Conservation (phyloP, 2,329 filamentous ascomycete genomes). For the Penicillium concentricum region DNA sequence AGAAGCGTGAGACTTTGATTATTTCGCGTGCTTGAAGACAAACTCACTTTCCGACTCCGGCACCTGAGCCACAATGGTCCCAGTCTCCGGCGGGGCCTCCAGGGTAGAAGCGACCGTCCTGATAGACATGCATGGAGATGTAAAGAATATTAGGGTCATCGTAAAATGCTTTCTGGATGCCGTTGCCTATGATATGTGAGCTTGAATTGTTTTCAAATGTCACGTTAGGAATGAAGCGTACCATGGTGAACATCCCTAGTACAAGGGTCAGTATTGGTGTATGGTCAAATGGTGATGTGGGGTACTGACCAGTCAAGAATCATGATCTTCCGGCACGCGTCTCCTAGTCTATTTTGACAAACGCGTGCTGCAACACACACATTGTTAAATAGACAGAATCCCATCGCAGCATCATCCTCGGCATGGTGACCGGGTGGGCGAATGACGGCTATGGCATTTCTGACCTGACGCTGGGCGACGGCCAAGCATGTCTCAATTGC, state of each 20-base stretch:
- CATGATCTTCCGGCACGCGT: slow-evolving; percentile 80
- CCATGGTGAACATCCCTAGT: slow-evolving; percentile 67
- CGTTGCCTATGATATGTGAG: slow-evolving; percentile 65
- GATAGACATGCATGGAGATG: slow-evolving; percentile 89
- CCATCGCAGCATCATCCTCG: slow-evolving; percentile 80
- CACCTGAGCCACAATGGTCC: slow-evolving; percentile 58
- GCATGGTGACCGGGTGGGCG: slow-evolving; percentile 94
- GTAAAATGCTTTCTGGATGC: slow-evolving; percentile 95
- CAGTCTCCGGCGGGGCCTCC: slow-evolving; percentile 58
- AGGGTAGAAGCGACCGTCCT: slow-evolving; percentile 82
- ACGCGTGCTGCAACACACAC: slow-evolving; percentile 88
- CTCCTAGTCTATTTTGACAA: slow-evolving; percentile 77
- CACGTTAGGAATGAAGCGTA: slow-evolving; percentile 25
- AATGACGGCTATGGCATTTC: slow-evolving; percentile 94
- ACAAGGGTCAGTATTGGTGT: slow-evolving; percentile 20
- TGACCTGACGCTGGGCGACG: slow-evolving; percentile 78
- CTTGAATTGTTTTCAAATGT: slow-evolving; percentile 8
- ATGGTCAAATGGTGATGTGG: background rate
- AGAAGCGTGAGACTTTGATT: slow-evolving; percentile 12
- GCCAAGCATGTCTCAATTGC: slow-evolving; percentile 94
- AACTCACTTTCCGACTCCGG: slow-evolving; percentile 56
- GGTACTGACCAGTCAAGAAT: slow-evolving; percentile 88
- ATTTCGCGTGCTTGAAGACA: background rate
- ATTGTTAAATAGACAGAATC: slow-evolving; percentile 98
- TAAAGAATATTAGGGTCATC: slow-evolving; percentile 92